A percentile compares a stretch with the other conserved stretches of the same genome.
These are phyloP conservation scores for Penicillium salamii DNA, from an alignment of 495 filamentous ascomycete species.

Conservation along the genomic window DNA sequence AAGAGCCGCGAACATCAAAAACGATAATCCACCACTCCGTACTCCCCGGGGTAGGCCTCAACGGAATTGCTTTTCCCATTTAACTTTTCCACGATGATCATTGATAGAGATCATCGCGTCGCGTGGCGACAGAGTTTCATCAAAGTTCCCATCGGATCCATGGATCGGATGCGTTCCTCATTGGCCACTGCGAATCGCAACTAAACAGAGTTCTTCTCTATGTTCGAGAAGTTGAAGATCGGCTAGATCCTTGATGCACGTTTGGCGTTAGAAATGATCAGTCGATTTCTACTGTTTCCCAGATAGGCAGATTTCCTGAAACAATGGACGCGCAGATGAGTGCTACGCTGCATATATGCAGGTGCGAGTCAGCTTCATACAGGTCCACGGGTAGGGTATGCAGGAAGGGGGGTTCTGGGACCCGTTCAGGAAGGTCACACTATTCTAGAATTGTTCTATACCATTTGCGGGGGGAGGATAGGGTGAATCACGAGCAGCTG, in stretches of 20 bases:
- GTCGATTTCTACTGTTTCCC: neutral
- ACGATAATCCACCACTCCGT: neutral
- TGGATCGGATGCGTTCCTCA: neutral
- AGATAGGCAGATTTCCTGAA: neutral
- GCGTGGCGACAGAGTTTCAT: neutral
- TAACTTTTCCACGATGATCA: neutral
- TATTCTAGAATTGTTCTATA: neutral
- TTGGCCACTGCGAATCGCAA: neutral
- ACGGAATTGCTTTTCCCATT: neutral
- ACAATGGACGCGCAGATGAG: neutral
- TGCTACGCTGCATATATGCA: neutral
- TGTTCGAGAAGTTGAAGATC: neutral
- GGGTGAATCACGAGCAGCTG: neutral
- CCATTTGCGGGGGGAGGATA: neutral
- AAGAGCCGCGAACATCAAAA: no score
- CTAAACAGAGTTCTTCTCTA: neutral
- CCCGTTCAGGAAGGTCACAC: neutral
- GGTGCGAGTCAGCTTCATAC: no score
- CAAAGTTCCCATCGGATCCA: neutral
- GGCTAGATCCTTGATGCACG: neutral
- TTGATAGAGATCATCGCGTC: neutral
- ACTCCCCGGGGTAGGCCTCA: neutral
- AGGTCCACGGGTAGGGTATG: no score
- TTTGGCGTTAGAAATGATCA: neutral
- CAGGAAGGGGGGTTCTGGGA: no score